Percentiles rank a stretch among this genome's conserved stretches.
Evolutionary conservation across 352 stramenopile genomes (phyloP).

Genomic region (Phytopythium kandeliae): DNA sequence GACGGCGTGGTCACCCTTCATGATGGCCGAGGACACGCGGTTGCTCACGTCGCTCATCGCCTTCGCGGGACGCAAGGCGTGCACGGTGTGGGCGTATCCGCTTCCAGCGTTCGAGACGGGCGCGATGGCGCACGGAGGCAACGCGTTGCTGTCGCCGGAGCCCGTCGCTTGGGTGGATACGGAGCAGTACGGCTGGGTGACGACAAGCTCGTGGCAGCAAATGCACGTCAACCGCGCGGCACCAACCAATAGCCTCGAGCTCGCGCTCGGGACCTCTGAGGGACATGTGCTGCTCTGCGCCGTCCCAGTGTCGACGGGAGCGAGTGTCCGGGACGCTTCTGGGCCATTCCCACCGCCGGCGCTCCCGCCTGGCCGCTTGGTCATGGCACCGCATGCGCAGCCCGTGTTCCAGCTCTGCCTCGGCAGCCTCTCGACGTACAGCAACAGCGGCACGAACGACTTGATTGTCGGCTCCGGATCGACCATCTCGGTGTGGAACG

Average conservation of each 20-base stretch:
- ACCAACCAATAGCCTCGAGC: conserved; percentile 14
- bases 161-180: conserved; percentile 62
- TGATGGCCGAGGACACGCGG: conserved; percentile 32
- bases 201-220: conserved; percentile 62
- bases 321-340: conserved; percentile 8
- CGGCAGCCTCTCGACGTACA: conserved; percentile 42
- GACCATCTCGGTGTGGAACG: conserved; percentile 67
- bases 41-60: conserved; percentile 58
- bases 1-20: conserved; percentile 68
- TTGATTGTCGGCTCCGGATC: conserved; percentile 57
- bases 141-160: conserved; percentile 23
- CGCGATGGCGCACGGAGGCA: conserved; percentile 8
- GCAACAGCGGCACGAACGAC: conserved; percentile 43
- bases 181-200: conserved; percentile 66
- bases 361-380: conserved; percentile 33
- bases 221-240: conserved; percentile 29
- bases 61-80: conserved; percentile 51
- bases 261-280: conserved; percentile 56
- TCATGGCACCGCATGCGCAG: conserved; percentile 49
- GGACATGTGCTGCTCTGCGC: conserved; percentile 49
- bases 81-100: conserved; percentile 67
- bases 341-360: conserved; percentile 2
- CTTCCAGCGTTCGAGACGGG: conserved; percentile 32
- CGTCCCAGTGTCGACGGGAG: conserved; percentile 22
- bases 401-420: conserved; percentile 56